Evolutionary conservation across 345 rosid species (phyloP), one percentile per base, ranked within the genome.

Genomic region (Citrus trifoliata): DNA sequence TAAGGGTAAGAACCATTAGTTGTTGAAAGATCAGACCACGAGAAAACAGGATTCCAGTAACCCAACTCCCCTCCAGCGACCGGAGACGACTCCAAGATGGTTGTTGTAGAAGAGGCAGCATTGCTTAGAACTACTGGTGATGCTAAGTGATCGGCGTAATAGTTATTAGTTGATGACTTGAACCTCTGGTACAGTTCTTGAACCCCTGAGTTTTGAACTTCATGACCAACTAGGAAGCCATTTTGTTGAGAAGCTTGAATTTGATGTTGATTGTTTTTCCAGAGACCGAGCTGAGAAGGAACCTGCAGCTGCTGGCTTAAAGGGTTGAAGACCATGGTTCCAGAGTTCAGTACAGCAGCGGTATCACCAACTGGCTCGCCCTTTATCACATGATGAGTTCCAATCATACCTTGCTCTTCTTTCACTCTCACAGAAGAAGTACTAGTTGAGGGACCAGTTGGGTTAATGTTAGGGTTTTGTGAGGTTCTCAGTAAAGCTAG

Each of bases 11-110:
- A 88, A 88, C 90, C 93, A 74, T 90, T 89, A 59, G 88, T 76
- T 66, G 93, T 82, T 40, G 90, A 89, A 73, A 92, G 93, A 85
- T 90, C 92, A 22, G 90, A 85, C 95, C 93, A 86, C 35, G 89
- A 86, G 74, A 88, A 80, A 18, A 80, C 80, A 6, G 92, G 88
- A 82, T 88, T 88, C 92, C 92, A 89, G 82, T 80, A 90, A 51
- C 91, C 87, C 77, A 88, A 37, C 37, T 85, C 87, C 59, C 84
- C 87, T 53, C 86, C 85, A 32, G 82, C 88, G 37, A 81, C 79
- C 1, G 89, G 91, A 72, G 88, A 84, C 7, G 91, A 81, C 80
- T 86, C 91, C 84, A 88, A 76, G 61, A 80, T 79, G 25, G 83
- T 76, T 70, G 88, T 55, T 42, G 88, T 59, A 2, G 88, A n/a